Percentiles rank a stretch among this genome's conserved stretches.
Evolutionary conservation across 495 filamentous ascomycete genomes (phyloP).

Genomic region (Neurospora sp.): DNA sequence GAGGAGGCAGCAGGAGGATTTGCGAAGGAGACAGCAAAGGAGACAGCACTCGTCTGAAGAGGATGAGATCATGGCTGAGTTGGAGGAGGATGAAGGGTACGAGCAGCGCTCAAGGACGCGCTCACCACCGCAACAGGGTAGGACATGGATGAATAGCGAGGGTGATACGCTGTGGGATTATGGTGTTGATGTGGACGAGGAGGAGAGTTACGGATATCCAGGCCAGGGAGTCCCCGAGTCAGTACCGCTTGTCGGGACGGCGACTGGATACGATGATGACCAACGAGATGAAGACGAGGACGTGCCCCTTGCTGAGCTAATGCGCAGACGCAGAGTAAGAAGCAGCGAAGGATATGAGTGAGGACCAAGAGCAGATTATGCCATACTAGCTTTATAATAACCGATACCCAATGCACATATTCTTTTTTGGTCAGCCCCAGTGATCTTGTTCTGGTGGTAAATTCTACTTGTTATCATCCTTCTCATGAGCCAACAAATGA

Average conservation of each 20-base stretch:
- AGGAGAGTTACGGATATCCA: conserved; percentile 49
- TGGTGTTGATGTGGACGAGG: conserved; percentile 77
- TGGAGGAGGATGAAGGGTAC: conserved; percentile 33
- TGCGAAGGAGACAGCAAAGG: conserved; percentile 18
- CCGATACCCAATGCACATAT: not conserved
- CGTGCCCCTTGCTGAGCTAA: conserved; percentile 61
- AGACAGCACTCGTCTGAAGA: conserved; percentile 42
- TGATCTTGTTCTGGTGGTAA: not conserved
- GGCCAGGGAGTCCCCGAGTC: not conserved
- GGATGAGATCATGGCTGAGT: conserved; percentile 24
- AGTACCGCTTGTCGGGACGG: not conserved
- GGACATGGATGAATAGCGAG: conserved; percentile 70
- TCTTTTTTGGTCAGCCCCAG: not conserved
- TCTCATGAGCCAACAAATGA: too few relatives aligned
- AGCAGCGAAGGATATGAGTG: conserved; percentile 16
- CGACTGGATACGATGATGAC: not conserved
- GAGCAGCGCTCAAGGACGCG: conserved; percentile 25
- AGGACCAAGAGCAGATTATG: not conserved
- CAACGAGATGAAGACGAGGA: conserved; percentile 49
- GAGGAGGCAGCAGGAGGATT: conserved; percentile 33
- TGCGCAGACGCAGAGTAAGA: conserved; percentile 38
- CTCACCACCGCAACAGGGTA: conserved; percentile 15
- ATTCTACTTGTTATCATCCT: accelerated
- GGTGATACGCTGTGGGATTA: conserved; percentile 82
- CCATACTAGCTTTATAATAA: not conserved